These are phyloP conservation scores for Hypoxylon sp. DNA, from an alignment of 2,329 filamentous ascomycete genomes.

Conservation along the genomic window DNA sequence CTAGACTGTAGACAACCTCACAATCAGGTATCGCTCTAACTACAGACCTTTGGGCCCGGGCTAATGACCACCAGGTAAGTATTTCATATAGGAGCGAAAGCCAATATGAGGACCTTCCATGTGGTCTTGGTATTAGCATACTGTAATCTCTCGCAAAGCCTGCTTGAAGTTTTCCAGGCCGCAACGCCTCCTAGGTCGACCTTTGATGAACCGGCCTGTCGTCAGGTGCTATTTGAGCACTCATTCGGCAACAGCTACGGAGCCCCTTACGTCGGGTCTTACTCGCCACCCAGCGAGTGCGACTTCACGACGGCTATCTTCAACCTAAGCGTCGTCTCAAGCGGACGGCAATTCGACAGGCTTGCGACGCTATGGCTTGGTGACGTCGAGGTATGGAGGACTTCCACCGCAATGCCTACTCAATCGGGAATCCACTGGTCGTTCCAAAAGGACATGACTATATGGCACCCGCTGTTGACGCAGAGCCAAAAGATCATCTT, in stretches of 20 bases:
- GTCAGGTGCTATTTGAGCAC: slow-evolving; percentile 47
- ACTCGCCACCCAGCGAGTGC: slow-evolving; percentile 48
- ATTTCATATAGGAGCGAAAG: neutral
- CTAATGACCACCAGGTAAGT: neutral
- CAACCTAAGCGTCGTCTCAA: slow-evolving; percentile 72
- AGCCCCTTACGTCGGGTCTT: slow-evolving; percentile 49
- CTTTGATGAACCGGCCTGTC: slow-evolving; percentile 44
- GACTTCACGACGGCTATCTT: slow-evolving; percentile 58
- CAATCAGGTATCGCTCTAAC: neutral
- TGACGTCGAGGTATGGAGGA: slow-evolving; percentile 75
- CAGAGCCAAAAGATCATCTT: slow-evolving; percentile 72
- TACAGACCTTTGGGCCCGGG: neutral
- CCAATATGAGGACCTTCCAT: slow-evolving; percentile 11
- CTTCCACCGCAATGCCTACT: slow-evolving; percentile 75
- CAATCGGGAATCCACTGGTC: slow-evolving; percentile 66
- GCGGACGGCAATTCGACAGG: slow-evolving; percentile 73
- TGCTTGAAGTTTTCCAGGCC: slow-evolving; percentile 51
- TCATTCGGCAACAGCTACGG: slow-evolving; percentile 52
- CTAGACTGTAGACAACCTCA: slow-evolving; percentile 9
- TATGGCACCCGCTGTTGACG: slow-evolving; percentile 68
- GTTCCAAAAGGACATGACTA: slow-evolving; percentile 75
- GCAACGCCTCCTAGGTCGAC: slow-evolving; percentile 47
- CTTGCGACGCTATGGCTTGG: slow-evolving; percentile 73
- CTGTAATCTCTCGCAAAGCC: slow-evolving; percentile 15
- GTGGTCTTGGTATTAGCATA: slow-evolving; percentile 16